Base-by-base conservation (phyloP, 2,329 filamentous ascomycete species). In the Colletotrichum limetticola region DNA sequence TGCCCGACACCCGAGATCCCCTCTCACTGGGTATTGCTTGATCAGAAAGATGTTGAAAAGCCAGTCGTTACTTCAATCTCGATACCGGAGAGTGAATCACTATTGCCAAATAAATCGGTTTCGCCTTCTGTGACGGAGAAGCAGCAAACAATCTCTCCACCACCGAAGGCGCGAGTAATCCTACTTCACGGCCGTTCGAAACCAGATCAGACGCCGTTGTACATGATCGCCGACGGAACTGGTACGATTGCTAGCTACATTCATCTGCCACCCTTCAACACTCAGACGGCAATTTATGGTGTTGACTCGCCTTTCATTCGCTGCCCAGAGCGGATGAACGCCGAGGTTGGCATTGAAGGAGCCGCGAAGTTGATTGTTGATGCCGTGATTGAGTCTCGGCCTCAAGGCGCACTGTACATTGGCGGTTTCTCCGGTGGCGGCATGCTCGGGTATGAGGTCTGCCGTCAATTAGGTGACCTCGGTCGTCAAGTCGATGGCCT, bases 231-330 rank as follows among this genome's bases (percentile, higher is more conserved):
- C n/a, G 65, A 68, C 46, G 65, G 65, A 28, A 68, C 46, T 6
- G 65, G 65, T 46, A 55, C 65, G 5, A 68, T 68, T 32, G 57
- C 65, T 19, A 61, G 42, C 24, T 68, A 68, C 57, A 67, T 67
- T 42, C 57, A 67, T 30, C 65, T 67, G 5, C 63, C 26, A 14
- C 57, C 55, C 19, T n/a, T 24, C 28, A 46, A 19, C 2, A 32
- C 28, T 26, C 16, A 42, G 32, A 37, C 35, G 14, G 35, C 35
- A 16, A 37, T 68, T 6, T 68, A 61, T 46, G 65, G 65, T 6
- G 61, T 68, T 19, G 65, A 68, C 42, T 68, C 65, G 11, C 65
- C 65, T 2, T 68, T 35, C 7, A 46, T 61, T 3, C 65, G 42
- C 14, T 68, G 65, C 24, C 65, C 65, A 3, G n/a, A 24, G 22